These are phyloP conservation scores for Blastobotrys muscicola DNA, from an alignment of 805 yeast species.

Conservation along the genomic window DNA sequence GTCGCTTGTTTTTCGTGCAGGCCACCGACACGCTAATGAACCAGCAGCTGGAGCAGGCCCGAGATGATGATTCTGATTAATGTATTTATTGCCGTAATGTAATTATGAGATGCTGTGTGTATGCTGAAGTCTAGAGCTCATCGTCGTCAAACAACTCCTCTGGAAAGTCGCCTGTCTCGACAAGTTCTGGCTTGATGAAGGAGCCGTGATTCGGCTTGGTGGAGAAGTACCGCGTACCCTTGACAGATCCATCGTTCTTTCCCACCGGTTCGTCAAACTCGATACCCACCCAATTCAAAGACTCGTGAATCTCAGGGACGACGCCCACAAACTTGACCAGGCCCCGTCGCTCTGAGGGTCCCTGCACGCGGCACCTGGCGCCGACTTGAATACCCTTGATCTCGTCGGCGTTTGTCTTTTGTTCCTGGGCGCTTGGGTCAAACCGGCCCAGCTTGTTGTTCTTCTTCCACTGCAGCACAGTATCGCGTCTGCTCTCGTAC, in stretches of 20 bases:
- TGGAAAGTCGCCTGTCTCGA: slow-evolving; percentile 63
- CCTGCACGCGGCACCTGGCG: slow-evolving; percentile 29
- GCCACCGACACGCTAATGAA: slow-evolving; percentile 26
- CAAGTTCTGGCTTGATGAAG: slow-evolving; percentile 59
- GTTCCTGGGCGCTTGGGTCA: slow-evolving; percentile 38
- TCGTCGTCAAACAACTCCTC: slow-evolving; percentile 43
- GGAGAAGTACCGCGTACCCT: slow-evolving; percentile 49
- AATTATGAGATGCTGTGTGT: not conserved
- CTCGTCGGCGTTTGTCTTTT: slow-evolving; percentile 12
- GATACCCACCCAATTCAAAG: slow-evolving; percentile 67
- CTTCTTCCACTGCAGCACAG: slow-evolving; percentile 73
- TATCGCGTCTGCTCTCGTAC: slow-evolving; percentile 48
- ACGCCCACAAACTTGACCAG: slow-evolving; percentile 60
- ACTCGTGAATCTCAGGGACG: slow-evolving; percentile 47
- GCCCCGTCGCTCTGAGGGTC: slow-evolving; percentile 53
- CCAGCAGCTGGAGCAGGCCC: slow-evolving; percentile 1
- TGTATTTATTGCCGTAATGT: not conserved
- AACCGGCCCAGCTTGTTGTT: slow-evolving; percentile 62
- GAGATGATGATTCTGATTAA: slow-evolving; percentile 1
- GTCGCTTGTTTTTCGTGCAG: slow-evolving; percentile 69
- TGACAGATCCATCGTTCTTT: slow-evolving; percentile 69
- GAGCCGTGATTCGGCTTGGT: slow-evolving; percentile 58
- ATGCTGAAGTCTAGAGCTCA: slow-evolving; percentile 6
- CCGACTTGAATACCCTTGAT: slow-evolving; percentile 14
- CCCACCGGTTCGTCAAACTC: slow-evolving; percentile 82